Percentiles rank a stretch among this genome's conserved stretches.
These are phyloP conservation scores for Scenedesmus sp. DNA, from an alignment of 163 green algal genomes.

Conservation along the genomic window DNA sequence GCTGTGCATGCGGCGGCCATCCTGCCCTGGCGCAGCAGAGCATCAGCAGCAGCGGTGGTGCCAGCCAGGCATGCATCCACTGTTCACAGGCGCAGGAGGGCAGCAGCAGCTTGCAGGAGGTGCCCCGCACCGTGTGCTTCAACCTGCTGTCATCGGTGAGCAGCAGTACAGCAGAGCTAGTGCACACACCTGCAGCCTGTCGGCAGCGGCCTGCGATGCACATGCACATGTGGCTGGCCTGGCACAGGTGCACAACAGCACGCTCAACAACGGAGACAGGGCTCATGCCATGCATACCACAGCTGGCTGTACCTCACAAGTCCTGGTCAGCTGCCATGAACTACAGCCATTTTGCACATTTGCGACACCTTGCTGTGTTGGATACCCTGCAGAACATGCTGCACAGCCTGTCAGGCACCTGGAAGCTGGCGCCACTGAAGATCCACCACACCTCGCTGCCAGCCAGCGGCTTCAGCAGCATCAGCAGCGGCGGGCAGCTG, in stretches of 20 bases:
- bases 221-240: no score
- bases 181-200: no score
- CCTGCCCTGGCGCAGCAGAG: not conserved
- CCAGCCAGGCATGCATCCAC: not conserved
- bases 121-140: not conserved
- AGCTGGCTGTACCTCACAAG: not conserved
- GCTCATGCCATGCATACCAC: no score
- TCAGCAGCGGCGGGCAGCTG: not conserved
- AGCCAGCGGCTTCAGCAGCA: not conserved
- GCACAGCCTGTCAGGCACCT: constrained; percentile 36
- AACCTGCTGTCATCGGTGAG: constrained; percentile 36
- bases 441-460: constrained; percentile 14
- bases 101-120: not conserved
- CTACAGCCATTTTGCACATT: not conserved
- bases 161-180: not conserved
- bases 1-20: not conserved
- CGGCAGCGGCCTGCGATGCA: no score
- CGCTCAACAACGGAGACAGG: no score
- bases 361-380: not conserved
- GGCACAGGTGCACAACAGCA: no score
- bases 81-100: not conserved
- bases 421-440: constrained; percentile 17
- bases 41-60: not conserved
- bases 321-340: not conserved
- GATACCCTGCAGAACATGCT: constrained; percentile 47